These are phyloP conservation scores for Cladosporium cucumerinum DNA, from an alignment of 2,329 filamentous ascomycete species.

Conservation along the genomic window DNA sequence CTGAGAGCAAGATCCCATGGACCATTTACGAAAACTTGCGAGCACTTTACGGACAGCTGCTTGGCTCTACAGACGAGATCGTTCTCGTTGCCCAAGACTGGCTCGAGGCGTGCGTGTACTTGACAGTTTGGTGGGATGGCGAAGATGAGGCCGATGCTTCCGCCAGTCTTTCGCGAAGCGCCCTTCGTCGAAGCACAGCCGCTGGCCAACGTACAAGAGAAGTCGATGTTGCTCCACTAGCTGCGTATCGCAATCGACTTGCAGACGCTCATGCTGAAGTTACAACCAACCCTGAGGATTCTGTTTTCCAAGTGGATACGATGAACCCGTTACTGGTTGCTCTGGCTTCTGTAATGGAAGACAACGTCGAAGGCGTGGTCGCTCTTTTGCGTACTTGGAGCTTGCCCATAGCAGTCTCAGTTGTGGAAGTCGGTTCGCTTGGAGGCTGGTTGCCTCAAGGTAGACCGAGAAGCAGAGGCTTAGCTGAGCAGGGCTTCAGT, in stretches of 20 bases:
- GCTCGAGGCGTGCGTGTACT: conserved; percentile 80
- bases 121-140: conserved; percentile 92
- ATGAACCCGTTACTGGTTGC: conserved; percentile 75
- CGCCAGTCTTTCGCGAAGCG: conserved; percentile 45
- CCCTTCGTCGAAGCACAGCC: conserved; percentile 34
- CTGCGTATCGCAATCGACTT: conserved; percentile 72
- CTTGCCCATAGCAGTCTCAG: conserved; percentile 69
- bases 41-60: conserved; percentile 73
- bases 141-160: conserved; percentile 53
- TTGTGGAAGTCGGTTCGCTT: conserved; percentile 79
- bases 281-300: conserved; percentile 62
- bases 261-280: conserved; percentile 64
- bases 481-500: conserved; percentile 65
- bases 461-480: conserved; percentile 48
- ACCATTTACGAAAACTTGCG: conserved; percentile 82
- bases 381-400: conserved; percentile 77
- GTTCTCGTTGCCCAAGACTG: conserved; percentile 79
- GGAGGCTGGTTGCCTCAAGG: conserved; percentile 73
- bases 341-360: conserved; percentile 77
- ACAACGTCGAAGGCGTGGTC: conserved; percentile 72
- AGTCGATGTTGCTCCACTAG: conserved; percentile 53
- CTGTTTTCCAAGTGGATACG: conserved; percentile 69
- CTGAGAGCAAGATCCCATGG: conserved; percentile 85
- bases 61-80: conserved; percentile 73
- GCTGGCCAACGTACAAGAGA: conserved; percentile 39